A percentile compares a stretch with the other conserved stretches of the same genome.
Conservation (phyloP, 2,329 filamentous ascomycete species). For the Didymosphaeria variabile region DNA sequence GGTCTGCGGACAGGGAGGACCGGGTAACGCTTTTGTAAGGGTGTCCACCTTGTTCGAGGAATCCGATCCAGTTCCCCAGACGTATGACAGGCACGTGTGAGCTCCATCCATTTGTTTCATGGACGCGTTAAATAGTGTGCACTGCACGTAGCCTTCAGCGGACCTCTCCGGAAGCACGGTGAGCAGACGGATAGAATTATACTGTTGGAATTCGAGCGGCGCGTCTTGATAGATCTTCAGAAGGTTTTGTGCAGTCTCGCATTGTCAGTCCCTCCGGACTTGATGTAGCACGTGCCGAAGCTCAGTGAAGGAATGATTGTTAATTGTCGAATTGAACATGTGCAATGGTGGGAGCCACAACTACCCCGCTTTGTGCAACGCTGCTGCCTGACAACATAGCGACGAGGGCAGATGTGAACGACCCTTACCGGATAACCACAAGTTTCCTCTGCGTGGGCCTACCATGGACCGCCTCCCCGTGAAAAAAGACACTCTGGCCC, state of each 20-base stretch:
- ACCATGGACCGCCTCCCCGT: too few relatives aligned
- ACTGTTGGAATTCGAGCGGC: too few relatives aligned
- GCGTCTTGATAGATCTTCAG: neutral
- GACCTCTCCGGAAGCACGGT: neutral
- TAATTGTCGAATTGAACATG: neutral
- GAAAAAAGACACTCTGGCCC: too few relatives aligned
- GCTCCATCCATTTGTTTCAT: neutral
- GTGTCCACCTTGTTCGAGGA: neutral
- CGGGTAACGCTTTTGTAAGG: neutral
- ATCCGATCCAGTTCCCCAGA: neutral
- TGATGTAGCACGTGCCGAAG: neutral
- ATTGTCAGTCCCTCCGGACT: neutral
- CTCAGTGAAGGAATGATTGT: neutral
- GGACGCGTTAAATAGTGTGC: neutral
- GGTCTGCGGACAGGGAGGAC: neutral
- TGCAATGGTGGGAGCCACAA: neutral
- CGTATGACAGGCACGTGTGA: neutral
- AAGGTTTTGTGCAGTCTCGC: neutral
- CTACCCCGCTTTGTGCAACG: neutral
- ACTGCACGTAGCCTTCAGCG: neutral
- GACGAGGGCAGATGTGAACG: too few relatives aligned
- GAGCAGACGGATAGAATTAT: neutral
- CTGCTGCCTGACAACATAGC: too few relatives aligned
- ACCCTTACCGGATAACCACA: too few relatives aligned
- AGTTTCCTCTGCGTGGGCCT: too few relatives aligned